These are phyloP conservation scores for Aquanectria penicillioides DNA, from an alignment of 2,329 filamentous ascomycete genomes.

Conservation along the genomic window DNA sequence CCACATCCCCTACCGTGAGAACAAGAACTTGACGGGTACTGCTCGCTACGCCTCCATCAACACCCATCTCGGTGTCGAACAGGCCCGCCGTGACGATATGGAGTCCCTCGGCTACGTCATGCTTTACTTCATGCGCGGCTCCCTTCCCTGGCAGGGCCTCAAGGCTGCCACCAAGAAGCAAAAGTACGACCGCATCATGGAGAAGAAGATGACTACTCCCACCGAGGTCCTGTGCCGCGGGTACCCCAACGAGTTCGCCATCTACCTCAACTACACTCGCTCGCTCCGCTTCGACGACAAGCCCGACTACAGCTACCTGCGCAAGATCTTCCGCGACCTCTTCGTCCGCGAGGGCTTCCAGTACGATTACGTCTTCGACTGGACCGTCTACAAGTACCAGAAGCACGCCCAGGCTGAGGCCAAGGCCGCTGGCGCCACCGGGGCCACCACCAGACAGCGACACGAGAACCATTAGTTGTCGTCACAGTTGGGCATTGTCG, in stretches of 20 bases:
- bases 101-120: conserved; percentile 80
- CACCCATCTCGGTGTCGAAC: conserved; percentile 56
- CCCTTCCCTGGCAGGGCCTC: conserved; percentile 77
- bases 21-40: conserved; percentile 23
- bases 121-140: conserved; percentile 80
- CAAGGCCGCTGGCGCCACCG: background rate
- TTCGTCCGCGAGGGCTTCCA: background rate
- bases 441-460: background rate
- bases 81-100: conserved; percentile 80
- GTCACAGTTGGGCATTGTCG: background rate
- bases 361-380: conserved; percentile 30
- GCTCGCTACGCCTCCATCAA: conserved; percentile 32
- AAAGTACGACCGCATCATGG: conserved; percentile 56
- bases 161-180: conserved; percentile 79
- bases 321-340: conserved; percentile 55
- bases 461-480: background rate
- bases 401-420: background rate
- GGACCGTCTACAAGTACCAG: background rate
- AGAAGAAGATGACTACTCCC: conserved; percentile 58
- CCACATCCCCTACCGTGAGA: background rate
- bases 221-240: conserved; percentile 78
- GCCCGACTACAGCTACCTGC: conserved; percentile 79
- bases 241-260: conserved; percentile 79
- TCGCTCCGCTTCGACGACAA: conserved; percentile 79
- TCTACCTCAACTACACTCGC: conserved; percentile 80